Evolutionary conservation across 83 land plant genomes (phyloP).

Genomic region (Larix sibirica): DNA sequence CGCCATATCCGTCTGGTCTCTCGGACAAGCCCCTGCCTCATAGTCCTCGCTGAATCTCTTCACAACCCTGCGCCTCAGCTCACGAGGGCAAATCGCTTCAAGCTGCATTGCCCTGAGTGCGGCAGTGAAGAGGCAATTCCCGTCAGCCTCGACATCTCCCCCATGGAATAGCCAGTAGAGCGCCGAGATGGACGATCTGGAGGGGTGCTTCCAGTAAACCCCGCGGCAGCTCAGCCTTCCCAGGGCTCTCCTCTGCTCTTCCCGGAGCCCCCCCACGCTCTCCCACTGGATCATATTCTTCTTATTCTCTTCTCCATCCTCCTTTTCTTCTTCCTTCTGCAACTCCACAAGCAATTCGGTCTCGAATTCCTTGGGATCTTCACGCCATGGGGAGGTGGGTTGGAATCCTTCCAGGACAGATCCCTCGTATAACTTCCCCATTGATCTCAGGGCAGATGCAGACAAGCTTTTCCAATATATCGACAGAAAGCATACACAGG

Average conservation of each 20-base stretch:
- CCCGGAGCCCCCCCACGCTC: slow-evolving; percentile 15
- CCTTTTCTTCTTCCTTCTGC: slow-evolving; percentile 10
- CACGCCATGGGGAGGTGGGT: slow-evolving; percentile 1
- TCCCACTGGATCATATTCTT: slow-evolving; percentile 17
- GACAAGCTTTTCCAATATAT: too few relatives aligned
- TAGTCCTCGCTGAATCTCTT: slow-evolving; percentile 25
- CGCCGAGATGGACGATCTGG: background rate
- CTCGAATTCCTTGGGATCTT: background rate
- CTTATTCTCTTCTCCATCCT: background rate
- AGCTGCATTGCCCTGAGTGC: slow-evolving; percentile 19
- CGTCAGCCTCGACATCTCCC: slow-evolving; percentile 31
- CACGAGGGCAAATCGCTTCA: background rate
- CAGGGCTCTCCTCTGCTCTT: slow-evolving; percentile 18
- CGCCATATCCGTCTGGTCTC: slow-evolving; percentile 3
- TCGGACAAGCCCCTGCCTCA: slow-evolving; percentile 2
- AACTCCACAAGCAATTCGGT: background rate
- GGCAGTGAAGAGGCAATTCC: slow-evolving; percentile 27
- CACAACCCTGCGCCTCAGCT: slow-evolving; percentile 19
- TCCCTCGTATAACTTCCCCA: background rate
- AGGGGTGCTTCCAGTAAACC: slow-evolving; percentile 30
- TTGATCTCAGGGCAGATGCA: background rate
- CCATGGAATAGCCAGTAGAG: slow-evolving; percentile 18
- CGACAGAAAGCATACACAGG: too few relatives aligned
- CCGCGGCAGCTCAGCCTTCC: slow-evolving; percentile 14
- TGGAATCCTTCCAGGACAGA: slow-evolving; percentile 15